Base-by-base conservation (phyloP, 257 asterid genomes). In the Solanum dulcamara region DNA sequence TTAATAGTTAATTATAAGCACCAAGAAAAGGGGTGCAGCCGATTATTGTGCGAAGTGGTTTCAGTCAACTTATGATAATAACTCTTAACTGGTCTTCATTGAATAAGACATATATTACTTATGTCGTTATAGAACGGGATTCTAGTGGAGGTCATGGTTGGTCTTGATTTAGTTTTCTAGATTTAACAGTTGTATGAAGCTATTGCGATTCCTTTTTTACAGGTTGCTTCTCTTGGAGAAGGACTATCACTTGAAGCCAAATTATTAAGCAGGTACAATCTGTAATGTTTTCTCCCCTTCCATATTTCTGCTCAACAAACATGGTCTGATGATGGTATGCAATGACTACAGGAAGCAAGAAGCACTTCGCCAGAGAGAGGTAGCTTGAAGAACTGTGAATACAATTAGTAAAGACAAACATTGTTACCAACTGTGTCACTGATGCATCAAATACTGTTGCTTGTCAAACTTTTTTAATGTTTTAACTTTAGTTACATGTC, bases 201-300 rank as follows among this genome's bases (percentile, higher is more conserved):
- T 66, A 55, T 26, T 57, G 74, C 24, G 37, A 85, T 70, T 74
- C 35, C 72, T 33, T 85, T 14, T 40, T 75, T 70, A 37, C 92
- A 97, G 99, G 99, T 97, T 89, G 98, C 99, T 89, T 88, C 97
- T 86, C 93, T 92, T 75, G 99, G 99, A 60, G 99, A 95, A 90
- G 99, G 99, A 88, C 93, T 95, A 57, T 95, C 99, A 6, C 90
- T 97, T 92, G 99, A 97, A 91, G 99, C 99, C 83, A 97, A 97
- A 89, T 83, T 95, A 82, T 87, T 94, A 89, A 93, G 90, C 94
- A 92, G 99, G 99, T 97, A 68, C 5, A 88, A 42, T 24, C 84
- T 66, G 85, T 37, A 70, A 66, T 85, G 81, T 24, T 87, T 70
- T 84, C 68, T 46, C 82, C 74, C 87, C 85, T 74, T 44, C 83